Conservation (phyloP, 805 yeast species). For the Torulaspora indica region DNA sequence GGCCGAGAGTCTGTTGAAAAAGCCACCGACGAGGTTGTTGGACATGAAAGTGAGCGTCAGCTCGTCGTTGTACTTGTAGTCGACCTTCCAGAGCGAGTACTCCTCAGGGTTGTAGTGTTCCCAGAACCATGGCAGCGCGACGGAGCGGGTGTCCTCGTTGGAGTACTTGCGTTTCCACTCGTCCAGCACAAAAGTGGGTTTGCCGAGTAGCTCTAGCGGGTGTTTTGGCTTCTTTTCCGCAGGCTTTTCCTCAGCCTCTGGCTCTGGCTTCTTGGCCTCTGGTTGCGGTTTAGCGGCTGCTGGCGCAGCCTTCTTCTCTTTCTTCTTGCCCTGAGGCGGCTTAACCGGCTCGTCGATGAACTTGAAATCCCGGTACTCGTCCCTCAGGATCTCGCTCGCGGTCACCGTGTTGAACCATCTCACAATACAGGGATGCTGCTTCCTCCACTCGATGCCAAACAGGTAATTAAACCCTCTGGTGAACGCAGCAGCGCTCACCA, state of each 20-base stretch:
- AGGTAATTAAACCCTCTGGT: constrained; percentile 41
- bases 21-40: constrained; percentile 95
- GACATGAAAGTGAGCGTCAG: constrained; percentile 96
- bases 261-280: constrained; percentile 10
- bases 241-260: constrained; percentile 28
- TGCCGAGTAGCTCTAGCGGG: constrained; percentile 83
- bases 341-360: constrained; percentile 55
- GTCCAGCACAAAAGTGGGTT: constrained; percentile 64
- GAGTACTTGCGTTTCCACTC: constrained; percentile 97
- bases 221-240: constrained; percentile 73
- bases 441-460: constrained; percentile 63
- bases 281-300: constrained; percentile 21
- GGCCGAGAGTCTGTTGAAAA: constrained; percentile 89
- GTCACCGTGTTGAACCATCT: constrained; percentile 69
- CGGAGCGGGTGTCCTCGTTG: constrained; percentile 93
- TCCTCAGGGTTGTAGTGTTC: constrained; percentile 85
- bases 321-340: constrained; percentile 50
- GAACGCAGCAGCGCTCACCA: constrained; percentile 21
- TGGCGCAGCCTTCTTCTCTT: constrained; percentile 27
- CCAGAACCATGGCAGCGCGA: constrained; percentile 98
- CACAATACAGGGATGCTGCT: constrained; percentile 53
- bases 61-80: constrained; percentile 97
- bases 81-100: constrained; percentile 93
- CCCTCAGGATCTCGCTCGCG: constrained; percentile 45
- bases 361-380: constrained; percentile 47